A percentile compares a stretch with the other conserved stretches of the same genome.
phyloP scores from a whole-genome alignment of 495 filamentous ascomycete genomes.

The Evernia prunastri region DNA sequence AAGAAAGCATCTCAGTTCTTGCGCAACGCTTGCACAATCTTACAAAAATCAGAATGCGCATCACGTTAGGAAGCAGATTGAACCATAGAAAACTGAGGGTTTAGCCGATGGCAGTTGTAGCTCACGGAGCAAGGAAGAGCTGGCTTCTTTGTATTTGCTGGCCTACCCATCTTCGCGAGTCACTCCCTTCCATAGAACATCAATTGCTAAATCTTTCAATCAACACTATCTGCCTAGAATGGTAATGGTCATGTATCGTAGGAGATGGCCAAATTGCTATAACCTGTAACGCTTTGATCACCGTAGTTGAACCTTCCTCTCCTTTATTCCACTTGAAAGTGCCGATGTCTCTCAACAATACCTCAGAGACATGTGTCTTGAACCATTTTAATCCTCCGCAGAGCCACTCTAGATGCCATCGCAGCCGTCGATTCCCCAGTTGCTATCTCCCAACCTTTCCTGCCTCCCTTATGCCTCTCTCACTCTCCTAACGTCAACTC shows the following conservation, averaged over 20 bases:
- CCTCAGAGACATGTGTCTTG: background rate
- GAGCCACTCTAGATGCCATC: conserved; percentile 38
- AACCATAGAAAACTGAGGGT: background rate
- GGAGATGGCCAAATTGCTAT: background rate
- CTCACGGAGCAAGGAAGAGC: background rate
- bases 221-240: background rate
- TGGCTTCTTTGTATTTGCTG: background rate
- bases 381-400: background rate
- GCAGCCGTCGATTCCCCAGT: conserved; percentile 54
- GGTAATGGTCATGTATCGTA: background rate
- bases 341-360: background rate
- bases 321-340: no score
- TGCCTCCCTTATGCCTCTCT: conserved; percentile 46
- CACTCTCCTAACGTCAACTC: conserved; percentile 63
- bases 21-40: background rate
- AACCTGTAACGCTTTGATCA: no score
- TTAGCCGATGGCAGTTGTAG: background rate
- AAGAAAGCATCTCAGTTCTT: background rate
- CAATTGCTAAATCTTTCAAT: background rate
- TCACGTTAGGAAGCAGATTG: background rate
- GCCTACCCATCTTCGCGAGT: background rate
- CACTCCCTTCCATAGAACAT: background rate
- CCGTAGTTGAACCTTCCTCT: background rate
- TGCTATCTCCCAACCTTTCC: conserved; percentile 31
- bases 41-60: background rate